A percentile compares a stretch with the other conserved stretches of the same genome.
Conservation (phyloP, 306 rosid species). For the Pterocarpus santalinus region DNA sequence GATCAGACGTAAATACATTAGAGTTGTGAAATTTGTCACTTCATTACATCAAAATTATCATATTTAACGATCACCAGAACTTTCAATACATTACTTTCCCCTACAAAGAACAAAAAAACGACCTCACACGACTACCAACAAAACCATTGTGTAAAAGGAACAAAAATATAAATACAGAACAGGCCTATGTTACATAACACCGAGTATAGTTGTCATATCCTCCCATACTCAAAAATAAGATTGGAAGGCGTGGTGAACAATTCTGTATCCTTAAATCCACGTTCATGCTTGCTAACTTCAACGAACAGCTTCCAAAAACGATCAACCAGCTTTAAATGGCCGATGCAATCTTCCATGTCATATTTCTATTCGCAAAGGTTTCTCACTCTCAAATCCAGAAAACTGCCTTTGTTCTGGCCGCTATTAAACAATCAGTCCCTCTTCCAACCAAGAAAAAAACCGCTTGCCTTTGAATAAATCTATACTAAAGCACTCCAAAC, state of each 20-base stretch:
- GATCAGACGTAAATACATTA: background rate
- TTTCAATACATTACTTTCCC: constrained; percentile 28
- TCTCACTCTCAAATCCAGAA: constrained; percentile 45
- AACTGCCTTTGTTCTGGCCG: constrained; percentile 33
- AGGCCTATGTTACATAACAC: constrained; percentile 40
- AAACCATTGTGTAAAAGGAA: constrained; percentile 5
- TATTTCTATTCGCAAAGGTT: constrained; percentile 36
- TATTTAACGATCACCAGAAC: constrained; percentile 26
- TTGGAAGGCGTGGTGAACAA: constrained; percentile 40
- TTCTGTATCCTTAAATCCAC: constrained; percentile 38
- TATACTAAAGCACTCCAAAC: constrained; percentile 84
- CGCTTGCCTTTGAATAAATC: constrained; percentile 13
- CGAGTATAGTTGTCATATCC: constrained; percentile 17
- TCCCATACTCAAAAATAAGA: constrained; percentile 15
- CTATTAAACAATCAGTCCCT: constrained; percentile 39
- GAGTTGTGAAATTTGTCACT: background rate
- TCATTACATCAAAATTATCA: constrained; percentile 16
- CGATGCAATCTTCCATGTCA: constrained; percentile 26
- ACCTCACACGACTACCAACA: constrained; percentile 15
- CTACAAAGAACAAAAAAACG: constrained; percentile 29
- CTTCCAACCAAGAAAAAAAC: constrained; percentile 34
- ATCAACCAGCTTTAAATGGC: constrained; percentile 36
- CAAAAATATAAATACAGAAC: constrained; percentile 2
- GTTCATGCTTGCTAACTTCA: constrained; percentile 32
- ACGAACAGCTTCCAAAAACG: constrained; percentile 40